phyloP scores from a whole-genome alignment of 805 yeast genomes.

The Henningerozyma blattae region DNA sequence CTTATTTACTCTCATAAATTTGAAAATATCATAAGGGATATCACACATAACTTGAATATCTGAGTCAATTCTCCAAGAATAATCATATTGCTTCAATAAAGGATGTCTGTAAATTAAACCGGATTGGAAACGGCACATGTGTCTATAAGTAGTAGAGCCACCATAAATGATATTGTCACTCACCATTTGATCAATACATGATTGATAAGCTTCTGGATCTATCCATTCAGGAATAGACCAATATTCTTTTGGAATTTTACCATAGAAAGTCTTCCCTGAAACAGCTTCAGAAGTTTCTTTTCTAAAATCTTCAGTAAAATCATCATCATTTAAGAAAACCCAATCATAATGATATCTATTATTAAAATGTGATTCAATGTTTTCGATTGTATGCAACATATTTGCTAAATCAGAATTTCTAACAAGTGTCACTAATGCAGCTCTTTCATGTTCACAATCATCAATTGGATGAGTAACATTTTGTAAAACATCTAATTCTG shows the following conservation, averaged over 20 bases:
- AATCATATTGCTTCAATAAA: constrained; percentile 43
- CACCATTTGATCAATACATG: constrained; percentile 34
- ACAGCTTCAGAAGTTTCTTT: constrained; percentile 34
- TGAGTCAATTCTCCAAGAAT: constrained; percentile 73
- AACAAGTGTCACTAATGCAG: constrained; percentile 59
- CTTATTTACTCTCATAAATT: constrained; percentile 40
- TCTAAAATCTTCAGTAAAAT: constrained; percentile 46
- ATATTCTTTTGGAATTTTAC: constrained; percentile 44
- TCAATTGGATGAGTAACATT: constrained; percentile 20
- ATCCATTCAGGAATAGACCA: constrained; percentile 66
- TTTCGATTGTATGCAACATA: constrained; percentile 46
- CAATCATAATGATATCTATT: constrained; percentile 55
- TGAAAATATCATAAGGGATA: constrained; percentile 51
- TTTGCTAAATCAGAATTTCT: constrained; percentile 54
- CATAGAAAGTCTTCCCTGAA: constrained; percentile 52
- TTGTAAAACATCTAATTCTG: constrained; percentile 21
- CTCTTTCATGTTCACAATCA: constrained; percentile 36
- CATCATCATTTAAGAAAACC: constrained; percentile 65
- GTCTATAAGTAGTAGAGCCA: constrained; percentile 52
- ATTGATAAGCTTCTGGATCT: constrained; percentile 38
- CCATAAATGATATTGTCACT: constrained; percentile 43
- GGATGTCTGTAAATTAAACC: constrained; percentile 53
- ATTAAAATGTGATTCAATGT: constrained; percentile 59
- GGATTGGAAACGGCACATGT: constrained; percentile 44
- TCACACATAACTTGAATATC: constrained; percentile 52